Evolutionary conservation across 805 yeast species (phyloP), one percentile per base, ranked within the genome.

Genomic region (Jamesozyma lodderae): DNA sequence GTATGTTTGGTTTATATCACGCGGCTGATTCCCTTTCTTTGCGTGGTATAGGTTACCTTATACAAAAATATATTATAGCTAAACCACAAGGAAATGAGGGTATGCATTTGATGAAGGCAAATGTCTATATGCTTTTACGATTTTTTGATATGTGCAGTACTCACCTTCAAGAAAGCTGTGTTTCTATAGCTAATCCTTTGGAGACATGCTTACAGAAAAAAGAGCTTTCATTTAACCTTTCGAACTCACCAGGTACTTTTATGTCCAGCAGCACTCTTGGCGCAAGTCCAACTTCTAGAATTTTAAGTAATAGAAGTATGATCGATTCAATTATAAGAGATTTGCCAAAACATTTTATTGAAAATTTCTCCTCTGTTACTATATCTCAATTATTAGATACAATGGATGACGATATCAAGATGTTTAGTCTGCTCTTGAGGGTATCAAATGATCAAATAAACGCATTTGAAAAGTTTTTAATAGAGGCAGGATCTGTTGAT

Each of bases 21-120:
- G 54, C 62, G 2, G 34, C 47, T 14, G 51, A 53, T 21, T 40
- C 49, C 7, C 32, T 55, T 15, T 59, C 63, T 2, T 38, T 57
- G 16, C 46, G 55, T 38, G 62, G 62, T 23, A 49, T 57, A 8
- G 59, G 58, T 23, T 42, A 37, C 16, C 41, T 54, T 19, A 45
- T 54, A 33, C 55, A 49, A 27, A 41, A 35, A 11, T 27, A 25
- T 31, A 20, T 18, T 21, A 28, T 24, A 3, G 26, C 30, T n/a
- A 37, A 38, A 25, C 21, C 35, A 10, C 22, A 31, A 1, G 5
- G 3, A 4, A 4, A 20, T 8, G 17, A 9, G 11, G n/a, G 22
- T 19, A 19, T 17, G 11, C 37, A 36, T 6, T 26, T 30, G 15
- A 70, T 38, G 39, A 44, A 40, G 60, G 57, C 55, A 14, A 53